phyloP scores from a whole-genome alignment of 176 grass and related monocot species.

The Ensete ventricosum region DNA sequence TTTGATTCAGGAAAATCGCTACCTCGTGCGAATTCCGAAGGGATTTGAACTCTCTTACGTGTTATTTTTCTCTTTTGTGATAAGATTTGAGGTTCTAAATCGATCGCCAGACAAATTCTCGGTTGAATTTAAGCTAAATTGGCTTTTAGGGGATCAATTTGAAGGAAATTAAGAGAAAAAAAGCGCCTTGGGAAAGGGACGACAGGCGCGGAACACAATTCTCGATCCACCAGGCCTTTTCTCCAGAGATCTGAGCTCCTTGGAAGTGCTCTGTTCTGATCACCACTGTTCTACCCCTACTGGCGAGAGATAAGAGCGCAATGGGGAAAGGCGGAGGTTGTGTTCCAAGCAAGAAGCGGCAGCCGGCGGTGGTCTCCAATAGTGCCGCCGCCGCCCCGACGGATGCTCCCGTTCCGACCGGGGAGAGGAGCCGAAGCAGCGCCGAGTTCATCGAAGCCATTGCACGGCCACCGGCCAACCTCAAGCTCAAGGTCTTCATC shows the following conservation, averaged over 20 bases:
- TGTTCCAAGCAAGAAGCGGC: conserved; percentile 6
- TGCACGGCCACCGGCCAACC: not conserved
- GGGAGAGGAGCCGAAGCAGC: not conserved
- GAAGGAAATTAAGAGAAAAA: not conserved
- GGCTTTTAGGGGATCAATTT: too few species aligned
- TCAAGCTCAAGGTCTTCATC: conserved; percentile 12
- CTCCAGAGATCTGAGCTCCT: not conserved
- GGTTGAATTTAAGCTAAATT: too few species aligned
- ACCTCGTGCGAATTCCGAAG: too few species aligned
- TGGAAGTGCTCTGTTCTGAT: not conserved
- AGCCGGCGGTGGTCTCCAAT: not conserved
- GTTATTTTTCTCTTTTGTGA: too few species aligned
- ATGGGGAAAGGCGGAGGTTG: conserved; percentile 17
- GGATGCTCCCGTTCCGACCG: not conserved
- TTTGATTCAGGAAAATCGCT: too few species aligned
- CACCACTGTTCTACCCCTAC: not conserved
- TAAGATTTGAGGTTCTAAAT: too few species aligned
- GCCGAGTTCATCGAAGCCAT: not conserved
- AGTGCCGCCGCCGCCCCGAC: not conserved
- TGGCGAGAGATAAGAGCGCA: not conserved
- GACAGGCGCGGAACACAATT: not conserved
- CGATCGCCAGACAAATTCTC: too few species aligned
- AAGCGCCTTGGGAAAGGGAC: not conserved
- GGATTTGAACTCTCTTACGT: too few species aligned
- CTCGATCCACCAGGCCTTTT: too few species aligned